A percentile compares a stretch with the other conserved stretches of the same genome.
Conservation (phyloP, 768 basidiomycete species). For the Leccinellum luteum region DNA sequence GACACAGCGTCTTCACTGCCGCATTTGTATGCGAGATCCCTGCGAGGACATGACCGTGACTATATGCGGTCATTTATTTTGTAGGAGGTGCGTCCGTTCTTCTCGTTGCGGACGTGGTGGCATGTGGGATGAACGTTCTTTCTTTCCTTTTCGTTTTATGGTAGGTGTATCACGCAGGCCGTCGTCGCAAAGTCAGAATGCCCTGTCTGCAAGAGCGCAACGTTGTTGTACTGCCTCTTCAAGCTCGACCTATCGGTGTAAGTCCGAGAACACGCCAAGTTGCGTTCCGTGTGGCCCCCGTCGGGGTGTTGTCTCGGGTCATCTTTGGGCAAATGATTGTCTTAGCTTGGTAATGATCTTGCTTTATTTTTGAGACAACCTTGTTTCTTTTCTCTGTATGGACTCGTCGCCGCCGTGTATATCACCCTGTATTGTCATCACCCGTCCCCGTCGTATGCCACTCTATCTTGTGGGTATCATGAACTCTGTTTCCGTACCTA, state of each 20-base stretch:
- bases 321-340: not conserved
- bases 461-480: not conserved
- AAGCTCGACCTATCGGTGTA: constrained; percentile 41
- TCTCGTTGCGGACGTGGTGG: no score
- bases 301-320: not conserved
- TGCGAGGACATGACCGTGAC: constrained; percentile 56
- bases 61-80: constrained; percentile 65
- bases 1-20: constrained; percentile 41
- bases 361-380: not conserved
- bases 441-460: not conserved
- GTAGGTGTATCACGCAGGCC: constrained; percentile 53
- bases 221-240: constrained; percentile 55
- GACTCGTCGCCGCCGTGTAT: not conserved
- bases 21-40: constrained; percentile 46
- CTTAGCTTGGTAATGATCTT: not conserved
- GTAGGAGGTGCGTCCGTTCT: constrained; percentile 43
- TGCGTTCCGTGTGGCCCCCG: not conserved
- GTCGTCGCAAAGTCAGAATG: constrained; percentile 47
- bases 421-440: not conserved
- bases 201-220: constrained; percentile 50
- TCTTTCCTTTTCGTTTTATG: not conserved
- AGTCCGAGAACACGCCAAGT: not conserved
- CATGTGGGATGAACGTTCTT: not conserved
- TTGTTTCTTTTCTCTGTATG: not conserved
- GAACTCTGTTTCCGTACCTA: not conserved